Base-by-base conservation (phyloP, 1,284 basidiomycete genomes). In the Ceratobasidium sp. region DNA sequence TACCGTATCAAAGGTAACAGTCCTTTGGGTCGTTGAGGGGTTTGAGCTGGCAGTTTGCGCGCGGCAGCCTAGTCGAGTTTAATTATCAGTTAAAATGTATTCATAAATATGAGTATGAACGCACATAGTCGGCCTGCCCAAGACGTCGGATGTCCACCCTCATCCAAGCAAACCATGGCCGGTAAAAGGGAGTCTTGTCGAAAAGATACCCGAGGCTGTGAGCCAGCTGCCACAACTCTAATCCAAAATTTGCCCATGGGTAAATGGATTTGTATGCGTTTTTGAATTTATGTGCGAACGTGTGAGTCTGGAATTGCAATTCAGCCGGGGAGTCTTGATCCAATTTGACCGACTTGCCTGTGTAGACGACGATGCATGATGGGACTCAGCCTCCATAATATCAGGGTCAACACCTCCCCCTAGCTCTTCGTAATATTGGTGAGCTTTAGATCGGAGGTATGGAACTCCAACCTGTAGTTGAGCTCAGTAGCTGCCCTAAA, bases 171-270 rank as follows among this genome's bases (percentile, higher is more conserved):
- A 96, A 84, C 97, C 97, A 99, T 13, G 97, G 97, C 79, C 97
- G 89, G 85, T 97, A 97, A 82, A 91, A 93, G 0, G 92, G 89
- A 13, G 93, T 96, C 82, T 88, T 89, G 79, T 95, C 94, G 82
- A 98, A 99, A 31, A 99, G 87, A 84, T 99, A 99, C 8, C 91
- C 90, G 42, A 99, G 85, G 83, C 98, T 98, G 87, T 92, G 94
- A 47, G 89, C 85, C 20, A 99, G 87, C 77, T 98, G 85, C 89
- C 93, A 94, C 26, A 91, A 80, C 83, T 99, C 97, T 79, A 93
- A 93, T 1, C 86, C 82, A 6, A 90, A 88, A 81, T 95, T 96
- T 10, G 90, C 80, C 87, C 92, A 96, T 0, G 98, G 98, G 83
- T 98, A 99, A 1, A 89, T 75, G 0, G 82, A 81, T 81, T 93